Percentiles rank a stretch among this genome's conserved stretches.
phyloP scores from a whole-genome alignment of 768 basidiomycete genomes.

The Collybia mongolica region DNA sequence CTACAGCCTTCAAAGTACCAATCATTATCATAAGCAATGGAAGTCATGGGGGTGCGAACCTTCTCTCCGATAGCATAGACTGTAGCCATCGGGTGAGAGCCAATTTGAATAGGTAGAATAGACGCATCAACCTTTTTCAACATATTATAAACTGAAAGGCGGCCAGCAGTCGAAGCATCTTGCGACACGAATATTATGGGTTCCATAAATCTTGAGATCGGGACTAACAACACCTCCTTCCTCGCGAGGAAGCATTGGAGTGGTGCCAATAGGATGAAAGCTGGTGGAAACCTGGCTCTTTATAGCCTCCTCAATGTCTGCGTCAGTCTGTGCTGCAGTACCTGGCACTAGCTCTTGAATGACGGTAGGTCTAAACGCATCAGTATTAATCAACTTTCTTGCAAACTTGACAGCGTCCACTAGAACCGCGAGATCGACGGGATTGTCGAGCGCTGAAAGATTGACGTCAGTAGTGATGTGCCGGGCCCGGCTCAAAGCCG shows the following conservation, averaged over 20 bases:
- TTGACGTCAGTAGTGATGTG: too few species aligned
- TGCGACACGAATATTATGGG: constrained; percentile 4
- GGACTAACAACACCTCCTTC: constrained; percentile 32
- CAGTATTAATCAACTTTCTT: constrained; percentile 9
- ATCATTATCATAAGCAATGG: neutral
- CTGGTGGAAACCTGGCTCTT: constrained; percentile 3
- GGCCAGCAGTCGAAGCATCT: neutral
- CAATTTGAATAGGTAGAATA: constrained; percentile 17
- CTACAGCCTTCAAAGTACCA: constrained; percentile 5
- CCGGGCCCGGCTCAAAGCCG: too few species aligned
- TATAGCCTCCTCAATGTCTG: constrained; percentile 14
- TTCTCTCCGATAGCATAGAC: constrained; percentile 23
- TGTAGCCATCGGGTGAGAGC: constrained; percentile 17
- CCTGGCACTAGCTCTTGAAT: constrained; percentile 7
- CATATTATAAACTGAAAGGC: neutral
- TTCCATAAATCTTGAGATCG: constrained; percentile 25
- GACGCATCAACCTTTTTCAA: constrained; percentile 16
- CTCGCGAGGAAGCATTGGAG: constrained; percentile 29
- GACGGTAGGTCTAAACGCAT: constrained; percentile 5
- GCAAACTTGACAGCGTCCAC: constrained; percentile 16
- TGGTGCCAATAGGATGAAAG: constrained; percentile 23
- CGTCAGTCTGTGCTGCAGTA: constrained; percentile 17
- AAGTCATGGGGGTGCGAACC: constrained; percentile 4
- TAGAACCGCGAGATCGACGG: constrained; percentile 21
- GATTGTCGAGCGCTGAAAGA: constrained; percentile 13